These are phyloP conservation scores for Pseudocercospora musae DNA, from an alignment of 2,329 filamentous ascomycete genomes.

Conservation along the genomic window DNA sequence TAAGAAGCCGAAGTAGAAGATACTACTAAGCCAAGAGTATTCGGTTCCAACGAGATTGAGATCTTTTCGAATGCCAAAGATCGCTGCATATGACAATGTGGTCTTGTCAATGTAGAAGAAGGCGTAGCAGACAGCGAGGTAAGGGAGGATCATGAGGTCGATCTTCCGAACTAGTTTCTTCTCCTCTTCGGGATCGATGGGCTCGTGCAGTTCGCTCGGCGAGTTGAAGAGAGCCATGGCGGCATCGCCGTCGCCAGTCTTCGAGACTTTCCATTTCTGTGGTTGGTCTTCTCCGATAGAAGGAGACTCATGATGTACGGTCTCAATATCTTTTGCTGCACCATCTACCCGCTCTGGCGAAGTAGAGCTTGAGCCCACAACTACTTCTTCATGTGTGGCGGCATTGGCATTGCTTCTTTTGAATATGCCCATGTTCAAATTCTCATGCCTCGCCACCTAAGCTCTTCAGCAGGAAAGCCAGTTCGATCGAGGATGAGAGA, in stretches of 20 bases:
- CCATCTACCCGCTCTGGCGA: conserved; percentile 8
- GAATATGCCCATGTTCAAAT: conserved; percentile 21
- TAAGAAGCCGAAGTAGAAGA: conserved; percentile 56
- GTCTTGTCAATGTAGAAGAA: conserved; percentile 48
- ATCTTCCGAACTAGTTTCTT: conserved; percentile 53
- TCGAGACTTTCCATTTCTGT: conserved; percentile 29
- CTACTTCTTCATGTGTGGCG: conserved; percentile 12
- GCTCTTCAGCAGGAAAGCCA: neutral
- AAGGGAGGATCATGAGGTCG: conserved; percentile 58
- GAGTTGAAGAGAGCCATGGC: conserved; percentile 52
- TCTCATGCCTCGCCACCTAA: neutral
- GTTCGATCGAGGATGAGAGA: neutral
- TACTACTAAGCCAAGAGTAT: conserved; percentile 52
- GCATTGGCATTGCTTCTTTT: conserved; percentile 11
- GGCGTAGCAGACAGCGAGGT: conserved; percentile 36
- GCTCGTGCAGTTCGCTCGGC: conserved; percentile 40
- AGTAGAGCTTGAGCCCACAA: conserved; percentile 9
- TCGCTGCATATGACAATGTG: conserved; percentile 60
- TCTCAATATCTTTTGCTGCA: conserved; percentile 8
- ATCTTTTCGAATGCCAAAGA: conserved; percentile 61
- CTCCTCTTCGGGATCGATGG: conserved; percentile 48
- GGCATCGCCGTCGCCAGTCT: conserved; percentile 41
- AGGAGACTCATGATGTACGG: conserved; percentile 15
- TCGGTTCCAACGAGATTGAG: conserved; percentile 55
- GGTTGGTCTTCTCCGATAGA: neutral